Evolutionary conservation across 306 rosid species (phyloP).

Genomic region (Crataegus laevigata): DNA sequence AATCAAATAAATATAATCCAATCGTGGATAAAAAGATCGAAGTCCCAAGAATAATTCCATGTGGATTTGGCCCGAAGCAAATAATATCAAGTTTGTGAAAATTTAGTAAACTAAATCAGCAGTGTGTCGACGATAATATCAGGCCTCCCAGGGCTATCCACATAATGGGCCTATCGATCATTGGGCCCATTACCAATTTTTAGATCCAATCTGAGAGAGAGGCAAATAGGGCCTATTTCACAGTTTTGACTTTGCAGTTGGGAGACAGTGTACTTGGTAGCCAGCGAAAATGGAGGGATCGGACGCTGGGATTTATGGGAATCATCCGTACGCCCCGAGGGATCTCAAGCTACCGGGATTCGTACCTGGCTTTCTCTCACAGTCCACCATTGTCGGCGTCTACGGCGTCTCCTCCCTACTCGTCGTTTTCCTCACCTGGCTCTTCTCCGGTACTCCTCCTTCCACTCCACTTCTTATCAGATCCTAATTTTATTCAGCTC

Average conservation of each 20-base stretch:
- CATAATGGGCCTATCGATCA: no score
- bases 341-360: constrained; percentile 55
- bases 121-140: no score
- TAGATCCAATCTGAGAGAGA: not conserved
- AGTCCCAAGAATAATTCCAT: no score
- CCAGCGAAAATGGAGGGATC: constrained; percentile 32
- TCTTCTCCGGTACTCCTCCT: constrained; percentile 46
- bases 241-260: not conserved
- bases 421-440: constrained; percentile 39
- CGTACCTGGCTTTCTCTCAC: constrained; percentile 49
- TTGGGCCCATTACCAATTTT: not conserved
- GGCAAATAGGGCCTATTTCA: not conserved
- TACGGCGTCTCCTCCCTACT: constrained; percentile 35
- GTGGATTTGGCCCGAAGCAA: no score
- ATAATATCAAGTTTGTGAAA: no score
- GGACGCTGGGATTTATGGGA: not conserved
- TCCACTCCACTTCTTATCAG: not conserved
- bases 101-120: no score
- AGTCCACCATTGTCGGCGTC: constrained; percentile 39
- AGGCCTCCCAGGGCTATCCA: no score
- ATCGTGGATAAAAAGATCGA: no score
- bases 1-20: no score
- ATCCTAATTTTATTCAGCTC: not conserved
- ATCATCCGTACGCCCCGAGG: constrained; percentile 63
- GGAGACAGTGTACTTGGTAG: not conserved